Evolutionary conservation across 805 yeast species (phyloP), one percentile per base, ranked within the genome.

Genomic region (Jamesozyma jinghongensis): DNA sequence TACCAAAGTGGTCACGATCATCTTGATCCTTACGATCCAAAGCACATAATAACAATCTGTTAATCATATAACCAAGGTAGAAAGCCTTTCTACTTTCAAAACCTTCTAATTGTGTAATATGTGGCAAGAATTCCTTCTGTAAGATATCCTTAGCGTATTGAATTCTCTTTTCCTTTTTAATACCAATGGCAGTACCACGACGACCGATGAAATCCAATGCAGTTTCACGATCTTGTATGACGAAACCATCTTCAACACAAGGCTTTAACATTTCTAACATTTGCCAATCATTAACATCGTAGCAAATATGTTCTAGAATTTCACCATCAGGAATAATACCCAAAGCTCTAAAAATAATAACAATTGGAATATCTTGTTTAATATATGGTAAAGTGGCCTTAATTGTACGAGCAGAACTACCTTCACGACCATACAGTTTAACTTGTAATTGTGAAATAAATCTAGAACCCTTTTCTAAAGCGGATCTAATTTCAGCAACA

Each of bases 251-350:
- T 65, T 92, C 99, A 47, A 92, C 94, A 75, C 97, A 92, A 5
- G 99, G 98, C 64, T 92, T 94, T 58, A 92, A 73, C 92, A 92
- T 86, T 67, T 92, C 99, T 64, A 92, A 75, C 98, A 92, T 92
- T 67, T 92, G 98, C 97, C 97, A 90, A 69, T 92, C 99, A 51
- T 81, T 84, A 45, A 86, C 87, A 65, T 92, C 99, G 65, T 90
- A 92, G 69, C 98, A 92, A 44, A 92, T 92, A 65, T 92, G 98
- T 66, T 92, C 97, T 58, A 92, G 71, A 57, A 92, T 92, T 68
- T 92, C 99, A 63, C 99, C 98, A 69, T 92, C 99, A 32, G 97
- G 97, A 18, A 92, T 96, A 37, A 92, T 92, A 52, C 99, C 99
- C 45, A 92, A 72, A 10, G 99, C 99, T 70, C 99, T 77, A 67